Evolutionary conservation across 2,329 filamentous ascomycete genomes (phyloP).

Genomic region (Neofusicoccum ribis): DNA sequence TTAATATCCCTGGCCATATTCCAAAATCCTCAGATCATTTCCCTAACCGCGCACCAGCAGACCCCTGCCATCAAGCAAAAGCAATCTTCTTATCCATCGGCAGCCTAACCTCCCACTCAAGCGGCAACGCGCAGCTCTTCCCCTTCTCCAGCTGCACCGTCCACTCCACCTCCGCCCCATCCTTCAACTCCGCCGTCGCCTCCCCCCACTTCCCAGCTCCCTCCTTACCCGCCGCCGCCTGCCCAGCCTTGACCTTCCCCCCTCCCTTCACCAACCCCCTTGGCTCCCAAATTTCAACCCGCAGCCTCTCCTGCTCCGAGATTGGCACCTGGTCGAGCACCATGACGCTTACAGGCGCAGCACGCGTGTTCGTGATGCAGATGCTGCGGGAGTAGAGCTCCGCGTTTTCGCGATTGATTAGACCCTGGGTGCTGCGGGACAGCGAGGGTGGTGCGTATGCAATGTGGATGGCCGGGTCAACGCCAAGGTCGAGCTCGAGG

Average conservation of each 20-base stretch:
- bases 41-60: no score
- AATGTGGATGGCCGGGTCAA: conserved; percentile 59
- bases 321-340: conserved; percentile 63
- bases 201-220: conserved; percentile 23
- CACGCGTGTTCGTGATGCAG: conserved; percentile 53
- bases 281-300: conserved; percentile 54
- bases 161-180: conserved; percentile 26
- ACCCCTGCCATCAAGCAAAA: background rate
- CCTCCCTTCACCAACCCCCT: conserved; percentile 41
- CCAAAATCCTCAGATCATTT: no score
- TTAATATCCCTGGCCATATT: no score
- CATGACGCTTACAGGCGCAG: conserved; percentile 45
- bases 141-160: conserved; percentile 44
- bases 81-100: conserved; percentile 52
- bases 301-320: conserved; percentile 60
- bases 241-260: conserved; percentile 16
- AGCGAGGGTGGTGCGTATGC: conserved; percentile 59
- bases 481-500: conserved; percentile 58
- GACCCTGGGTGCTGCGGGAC: conserved; percentile 51
- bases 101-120: conserved; percentile 64
- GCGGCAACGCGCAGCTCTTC: conserved; percentile 55
- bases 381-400: conserved; percentile 53
- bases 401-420: conserved; percentile 50
- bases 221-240: conserved; percentile 25
- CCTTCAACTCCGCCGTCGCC: conserved; percentile 19